These are phyloP conservation scores for Alternaria sp. DNA, from an alignment of 2,329 filamentous ascomycete species.

Conservation along the genomic window DNA sequence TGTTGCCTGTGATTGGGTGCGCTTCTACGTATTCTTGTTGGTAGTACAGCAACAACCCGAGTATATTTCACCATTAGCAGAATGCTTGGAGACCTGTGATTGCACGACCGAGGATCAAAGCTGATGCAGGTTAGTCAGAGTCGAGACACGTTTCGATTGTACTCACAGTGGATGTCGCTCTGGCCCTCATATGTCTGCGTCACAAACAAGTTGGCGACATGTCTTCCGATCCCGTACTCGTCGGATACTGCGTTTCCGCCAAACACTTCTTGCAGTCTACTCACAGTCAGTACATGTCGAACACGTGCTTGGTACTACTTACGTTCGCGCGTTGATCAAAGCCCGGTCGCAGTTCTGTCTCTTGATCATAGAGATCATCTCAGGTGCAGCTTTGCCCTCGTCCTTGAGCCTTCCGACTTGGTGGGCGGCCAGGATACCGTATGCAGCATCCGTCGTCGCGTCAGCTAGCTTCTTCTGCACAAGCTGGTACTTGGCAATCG, in stretches of 20 bases:
- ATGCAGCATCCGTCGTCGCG: slow-evolving; percentile 87
- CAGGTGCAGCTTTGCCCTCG: slow-evolving; percentile 81
- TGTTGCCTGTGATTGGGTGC: slow-evolving; percentile 2
- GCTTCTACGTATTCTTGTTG: slow-evolving; percentile 1
- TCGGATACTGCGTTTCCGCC: slow-evolving; percentile 98
- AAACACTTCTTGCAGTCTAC: slow-evolving; percentile 87
- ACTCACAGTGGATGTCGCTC: slow-evolving; percentile 94
- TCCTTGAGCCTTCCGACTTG: slow-evolving; percentile 96
- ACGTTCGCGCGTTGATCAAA: slow-evolving; percentile 75
- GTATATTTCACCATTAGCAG: slow-evolving; percentile 55
- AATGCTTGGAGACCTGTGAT: slow-evolving; percentile 78
- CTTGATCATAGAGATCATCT: slow-evolving; percentile 98
- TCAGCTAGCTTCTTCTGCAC: slow-evolving; percentile 98
- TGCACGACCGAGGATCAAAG: slow-evolving; percentile 58
- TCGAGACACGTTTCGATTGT: not conserved
- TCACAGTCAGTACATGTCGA: slow-evolving; percentile 19
- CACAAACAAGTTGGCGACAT: slow-evolving; percentile 95
- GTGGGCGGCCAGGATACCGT: slow-evolving; percentile 84
- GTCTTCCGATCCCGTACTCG: slow-evolving; percentile 92
- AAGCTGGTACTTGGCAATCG: slow-evolving; percentile 93
- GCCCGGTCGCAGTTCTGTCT: slow-evolving; percentile 96
- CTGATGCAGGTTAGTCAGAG: slow-evolving; percentile 45
- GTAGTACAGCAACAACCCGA: slow-evolving; percentile 11
- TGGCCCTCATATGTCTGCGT: slow-evolving; percentile 98
- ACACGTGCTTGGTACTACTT: slow-evolving; percentile 36